Evolutionary conservation across 768 basidiomycete species (phyloP).

Genomic region (Phylloporus rhodoxanthus): DNA sequence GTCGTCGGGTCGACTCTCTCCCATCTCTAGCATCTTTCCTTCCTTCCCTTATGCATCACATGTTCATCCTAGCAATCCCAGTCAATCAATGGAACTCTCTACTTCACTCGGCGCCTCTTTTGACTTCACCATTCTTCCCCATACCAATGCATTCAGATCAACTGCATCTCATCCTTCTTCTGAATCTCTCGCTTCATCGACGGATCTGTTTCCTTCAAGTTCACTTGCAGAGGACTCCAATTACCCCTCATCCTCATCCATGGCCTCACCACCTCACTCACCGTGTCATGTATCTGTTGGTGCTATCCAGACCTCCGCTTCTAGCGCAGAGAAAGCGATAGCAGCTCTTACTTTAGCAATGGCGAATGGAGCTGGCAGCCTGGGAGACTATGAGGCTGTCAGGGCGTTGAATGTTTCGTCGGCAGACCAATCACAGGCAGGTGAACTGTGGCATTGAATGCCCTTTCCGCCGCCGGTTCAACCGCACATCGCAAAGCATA

Average conservation of each 20-base stretch:
- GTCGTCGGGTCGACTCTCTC: conserved; percentile 20
- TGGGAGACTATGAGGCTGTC: conserved; percentile 52
- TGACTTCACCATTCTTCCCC: conserved; percentile 17
- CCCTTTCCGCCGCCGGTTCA: neutral
- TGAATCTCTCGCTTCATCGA: conserved; percentile 10
- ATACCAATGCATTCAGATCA: conserved; percentile 26
- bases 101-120: conserved; percentile 25
- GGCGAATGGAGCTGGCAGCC: conserved; percentile 57
- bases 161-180: conserved; percentile 16
- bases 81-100: conserved; percentile 11
- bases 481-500: conserved; percentile 2
- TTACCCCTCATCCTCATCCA: conserved; percentile 7
- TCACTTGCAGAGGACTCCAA: conserved; percentile 2
- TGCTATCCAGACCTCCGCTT: conserved; percentile 26
- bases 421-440: conserved; percentile 42
- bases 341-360: conserved; percentile 55
- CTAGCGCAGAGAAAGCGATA: conserved; percentile 53
- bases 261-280: conserved; percentile 12
- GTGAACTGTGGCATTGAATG: conserved; percentile 53
- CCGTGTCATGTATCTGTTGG: conserved; percentile 4
- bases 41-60: conserved; percentile 9
- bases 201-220: conserved; percentile 5
- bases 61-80: conserved; percentile 10
- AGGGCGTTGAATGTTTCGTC: conserved; percentile 32
- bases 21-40: conserved; percentile 19